phyloP scores from a whole-genome alignment of 225 moss, liverwort and hornwort genomes.

The Marchantia polymorpha region DNA sequence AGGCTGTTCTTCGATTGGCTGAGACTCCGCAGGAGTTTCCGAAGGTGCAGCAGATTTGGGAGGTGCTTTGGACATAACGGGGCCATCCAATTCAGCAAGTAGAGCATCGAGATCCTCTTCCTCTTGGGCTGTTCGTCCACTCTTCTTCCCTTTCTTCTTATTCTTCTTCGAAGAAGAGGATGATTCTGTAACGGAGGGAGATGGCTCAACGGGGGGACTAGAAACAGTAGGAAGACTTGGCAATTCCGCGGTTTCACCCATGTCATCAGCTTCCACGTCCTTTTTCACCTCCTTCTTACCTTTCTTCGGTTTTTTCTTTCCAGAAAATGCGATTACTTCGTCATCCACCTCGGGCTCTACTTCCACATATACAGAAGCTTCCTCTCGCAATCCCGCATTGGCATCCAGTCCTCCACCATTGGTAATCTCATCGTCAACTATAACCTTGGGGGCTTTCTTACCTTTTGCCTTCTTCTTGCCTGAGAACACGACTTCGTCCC shows the following conservation, averaged over 20 bases:
- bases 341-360: constrained; percentile 20
- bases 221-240: constrained; percentile 6
- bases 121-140: constrained; percentile 72
- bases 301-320: constrained; percentile 96
- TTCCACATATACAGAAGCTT: constrained; percentile 6
- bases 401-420: constrained; percentile 48
- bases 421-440: constrained; percentile 37
- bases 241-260: constrained; percentile 13
- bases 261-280: constrained; percentile 30
- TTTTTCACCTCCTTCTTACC: constrained; percentile 73
- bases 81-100: constrained; percentile 89
- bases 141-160: constrained; percentile 78
- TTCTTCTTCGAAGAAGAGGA: constrained; percentile 55
- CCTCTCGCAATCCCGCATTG: constrained; percentile 16
- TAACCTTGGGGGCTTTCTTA: constrained; percentile 43
- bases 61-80: constrained; percentile 30
- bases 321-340: constrained; percentile 52
- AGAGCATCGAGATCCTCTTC: constrained; percentile 97
- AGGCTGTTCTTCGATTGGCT: constrained; percentile 38
- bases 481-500: constrained; percentile 40
- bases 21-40: constrained; percentile 17
- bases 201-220: constrained; percentile 27
- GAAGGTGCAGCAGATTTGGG: constrained; percentile 5
- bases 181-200: constrained; percentile 26
- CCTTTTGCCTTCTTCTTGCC: constrained; percentile 62